These are phyloP conservation scores for Microcyclosporella mali DNA, from an alignment of 2,329 filamentous ascomycete species.

Conservation along the genomic window DNA sequence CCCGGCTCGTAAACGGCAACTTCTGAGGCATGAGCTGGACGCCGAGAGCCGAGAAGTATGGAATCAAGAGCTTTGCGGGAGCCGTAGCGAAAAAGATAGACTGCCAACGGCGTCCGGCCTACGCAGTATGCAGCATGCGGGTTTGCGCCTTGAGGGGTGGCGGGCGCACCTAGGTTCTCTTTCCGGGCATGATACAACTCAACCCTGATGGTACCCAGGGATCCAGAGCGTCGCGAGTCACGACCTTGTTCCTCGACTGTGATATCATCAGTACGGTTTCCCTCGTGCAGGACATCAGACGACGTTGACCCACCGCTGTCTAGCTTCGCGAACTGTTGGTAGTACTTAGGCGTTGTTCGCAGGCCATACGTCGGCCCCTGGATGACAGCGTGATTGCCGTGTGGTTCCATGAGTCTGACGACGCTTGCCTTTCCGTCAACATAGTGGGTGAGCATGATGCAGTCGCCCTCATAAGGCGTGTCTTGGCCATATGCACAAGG, in stretches of 20 bases:
- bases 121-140: conserved; percentile 2
- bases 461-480: conserved; percentile 10
- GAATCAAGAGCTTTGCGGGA: conserved; percentile 9
- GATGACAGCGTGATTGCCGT: background rate
- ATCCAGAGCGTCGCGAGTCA: background rate
- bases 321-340: background rate
- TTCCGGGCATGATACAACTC: conserved; percentile 1
- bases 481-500: conserved; percentile 3
- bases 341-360: too few species aligned
- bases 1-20: too few species aligned
- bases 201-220: conserved; percentile 13
- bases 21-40: background rate
- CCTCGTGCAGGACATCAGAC: too few species aligned
- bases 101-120: conserved; percentile 1
- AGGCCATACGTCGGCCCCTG: conserved; percentile 7
- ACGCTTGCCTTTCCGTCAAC: conserved; percentile 12
- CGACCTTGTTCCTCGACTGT: background rate
- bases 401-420: background rate
- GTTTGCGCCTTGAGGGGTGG: conserved; percentile 17
- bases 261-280: background rate
- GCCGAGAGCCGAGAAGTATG: background rate
- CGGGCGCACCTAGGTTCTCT: too few species aligned
- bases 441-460: conserved; percentile 6
- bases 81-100: conserved; percentile 19
- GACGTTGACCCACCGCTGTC: conserved; percentile 5